phyloP scores from a whole-genome alignment of 228 moss, liverwort and hornwort species.

The Sphagnum fallax region DNA sequence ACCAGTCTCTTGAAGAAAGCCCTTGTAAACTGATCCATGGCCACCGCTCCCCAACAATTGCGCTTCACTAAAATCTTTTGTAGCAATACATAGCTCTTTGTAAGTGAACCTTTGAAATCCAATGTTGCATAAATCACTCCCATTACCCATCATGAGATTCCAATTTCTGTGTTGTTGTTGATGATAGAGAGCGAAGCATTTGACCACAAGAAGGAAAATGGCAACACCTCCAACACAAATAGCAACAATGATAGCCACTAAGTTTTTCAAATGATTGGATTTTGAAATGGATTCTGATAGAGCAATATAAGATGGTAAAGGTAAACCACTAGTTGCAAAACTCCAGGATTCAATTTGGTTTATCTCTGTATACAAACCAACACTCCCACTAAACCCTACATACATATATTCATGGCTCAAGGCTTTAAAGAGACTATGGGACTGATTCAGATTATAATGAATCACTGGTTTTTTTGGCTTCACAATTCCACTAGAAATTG shows the following conservation, averaged over 20 bases:
- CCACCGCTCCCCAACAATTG: conserved; percentile 5
- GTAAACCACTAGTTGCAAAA: conserved; percentile 11
- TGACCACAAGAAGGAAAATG: neutral
- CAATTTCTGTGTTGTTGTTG: neutral
- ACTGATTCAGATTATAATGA: neutral
- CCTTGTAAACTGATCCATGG: conserved; percentile 10
- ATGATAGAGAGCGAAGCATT: neutral
- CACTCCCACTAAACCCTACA: conserved; percentile 18
- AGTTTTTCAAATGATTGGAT: too few species aligned
- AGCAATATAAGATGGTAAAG: conserved; percentile 1
- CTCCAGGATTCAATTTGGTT: conserved; percentile 21
- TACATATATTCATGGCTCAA: conserved; percentile 17
- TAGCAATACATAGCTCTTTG: conserved; percentile 9
- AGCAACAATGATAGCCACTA: neutral
- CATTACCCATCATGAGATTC: too few species aligned
- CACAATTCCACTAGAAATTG: conserved; percentile 2
- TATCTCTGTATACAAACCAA: conserved; percentile 11
- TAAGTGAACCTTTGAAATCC: conserved; percentile 7
- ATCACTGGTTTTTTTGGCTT: conserved; percentile 6
- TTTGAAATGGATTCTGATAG: neutral
- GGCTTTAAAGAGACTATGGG: conserved; percentile 6
- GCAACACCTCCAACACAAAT: too few species aligned
- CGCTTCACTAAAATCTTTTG: conserved; percentile 2
- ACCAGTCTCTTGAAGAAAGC: neutral
- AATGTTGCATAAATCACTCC: neutral